Conservation (phyloP, 139 green algal species). For the Asterochloris erici region DNA sequence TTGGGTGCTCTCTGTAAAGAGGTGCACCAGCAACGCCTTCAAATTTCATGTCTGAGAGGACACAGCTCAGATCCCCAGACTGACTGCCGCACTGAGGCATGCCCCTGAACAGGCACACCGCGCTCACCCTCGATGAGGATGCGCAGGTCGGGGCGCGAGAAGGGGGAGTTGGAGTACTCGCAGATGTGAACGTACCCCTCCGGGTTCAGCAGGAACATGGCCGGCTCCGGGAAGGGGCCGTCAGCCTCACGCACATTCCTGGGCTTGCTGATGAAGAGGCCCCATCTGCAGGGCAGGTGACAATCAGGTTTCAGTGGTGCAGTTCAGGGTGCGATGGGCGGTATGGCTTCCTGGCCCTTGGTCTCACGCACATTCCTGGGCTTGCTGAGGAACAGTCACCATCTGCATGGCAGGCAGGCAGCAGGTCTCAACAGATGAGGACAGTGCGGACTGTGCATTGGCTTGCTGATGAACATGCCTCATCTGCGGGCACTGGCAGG, state of each 20-base stretch:
- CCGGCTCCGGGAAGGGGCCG: constrained; percentile 42
- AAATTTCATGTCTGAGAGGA: no score
- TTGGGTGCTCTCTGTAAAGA: no score
- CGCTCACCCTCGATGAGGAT: constrained; percentile 28
- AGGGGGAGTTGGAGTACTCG: constrained; percentile 54
- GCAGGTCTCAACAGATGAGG: no score
- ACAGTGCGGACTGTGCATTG: no score
- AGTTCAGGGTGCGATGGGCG: no score
- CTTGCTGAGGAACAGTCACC: background rate
- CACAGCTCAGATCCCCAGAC: background rate
- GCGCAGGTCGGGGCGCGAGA: constrained; percentile 47
- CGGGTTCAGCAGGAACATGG: constrained; percentile 55
- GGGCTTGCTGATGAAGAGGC: constrained; percentile 44
- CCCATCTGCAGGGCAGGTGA: constrained; percentile 19
- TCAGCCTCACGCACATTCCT: constrained; percentile 32
- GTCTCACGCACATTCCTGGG: no score
- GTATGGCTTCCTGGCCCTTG: no score
- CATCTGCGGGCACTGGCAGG: no score
- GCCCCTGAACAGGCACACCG: background rate
- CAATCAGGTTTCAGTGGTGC: background rate
- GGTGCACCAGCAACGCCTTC: no score
- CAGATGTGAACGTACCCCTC: constrained; percentile 46
- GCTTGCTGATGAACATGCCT: no score
- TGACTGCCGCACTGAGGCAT: background rate
- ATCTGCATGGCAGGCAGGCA: no score